phyloP scores from a whole-genome alignment of 495 filamentous ascomycete species.

The Penicillium bovifimosum region DNA sequence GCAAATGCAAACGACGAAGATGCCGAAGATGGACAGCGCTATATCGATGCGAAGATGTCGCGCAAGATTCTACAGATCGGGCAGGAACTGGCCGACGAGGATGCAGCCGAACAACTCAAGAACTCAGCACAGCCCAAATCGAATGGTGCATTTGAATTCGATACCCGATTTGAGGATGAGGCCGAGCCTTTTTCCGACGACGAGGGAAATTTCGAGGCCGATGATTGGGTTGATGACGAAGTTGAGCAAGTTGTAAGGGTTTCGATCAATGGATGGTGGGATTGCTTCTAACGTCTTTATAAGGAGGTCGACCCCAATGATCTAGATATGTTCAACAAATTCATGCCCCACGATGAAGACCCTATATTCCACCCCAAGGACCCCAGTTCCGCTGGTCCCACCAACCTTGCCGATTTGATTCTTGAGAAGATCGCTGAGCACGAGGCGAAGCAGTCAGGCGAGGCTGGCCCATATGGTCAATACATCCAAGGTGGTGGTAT shows the following conservation, averaged over 20 bases:
- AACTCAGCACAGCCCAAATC: slow-evolving; percentile 24
- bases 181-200: slow-evolving; percentile 52
- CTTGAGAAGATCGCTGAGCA: slow-evolving; percentile 89
- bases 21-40: slow-evolving; percentile 59
- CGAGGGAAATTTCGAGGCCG: slow-evolving; percentile 49
- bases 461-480: slow-evolving; percentile 22
- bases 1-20: slow-evolving; percentile 48
- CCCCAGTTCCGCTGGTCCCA: slow-evolving; percentile 46
- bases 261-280: background rate
- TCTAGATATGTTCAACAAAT: slow-evolving; percentile 82
- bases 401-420: slow-evolving; percentile 87
- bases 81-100: slow-evolving; percentile 75
- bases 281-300: slow-evolving; percentile 8
- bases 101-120: slow-evolving; percentile 45
- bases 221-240: slow-evolving; percentile 60
- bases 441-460: slow-evolving; percentile 60
- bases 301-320: slow-evolving; percentile 86
- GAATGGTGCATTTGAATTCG: slow-evolving; percentile 62
- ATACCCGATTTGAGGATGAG: slow-evolving; percentile 48
- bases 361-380: slow-evolving; percentile 46
- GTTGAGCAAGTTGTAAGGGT: slow-evolving; percentile 63
- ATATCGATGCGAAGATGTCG: slow-evolving; percentile 80
- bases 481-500: slow-evolving; percentile 43
- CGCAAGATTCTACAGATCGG: slow-evolving; percentile 84
- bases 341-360: slow-evolving; percentile 59